Percentiles rank a stretch among this genome's conserved stretches.
Evolutionary conservation across 192 early-diverging fungal species (phyloP).

Genomic region (Gigaspora rosea): DNA sequence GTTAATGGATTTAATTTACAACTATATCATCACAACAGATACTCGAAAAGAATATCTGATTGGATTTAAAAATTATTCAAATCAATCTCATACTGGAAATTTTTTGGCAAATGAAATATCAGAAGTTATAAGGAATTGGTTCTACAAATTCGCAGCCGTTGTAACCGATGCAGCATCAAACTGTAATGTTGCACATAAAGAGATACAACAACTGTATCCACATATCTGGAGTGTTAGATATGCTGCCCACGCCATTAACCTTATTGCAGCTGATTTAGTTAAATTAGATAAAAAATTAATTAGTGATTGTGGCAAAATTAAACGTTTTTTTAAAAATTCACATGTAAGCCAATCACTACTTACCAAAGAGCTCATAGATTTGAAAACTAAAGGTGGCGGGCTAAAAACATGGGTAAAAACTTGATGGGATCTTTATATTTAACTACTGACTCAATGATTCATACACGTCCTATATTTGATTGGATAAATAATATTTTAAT

Average conservation of each 20-base stretch:
- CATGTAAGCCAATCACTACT: not conserved
- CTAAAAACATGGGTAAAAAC: not conserved
- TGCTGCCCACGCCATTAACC: not conserved
- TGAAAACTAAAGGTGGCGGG: not conserved
- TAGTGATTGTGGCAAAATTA: not conserved
- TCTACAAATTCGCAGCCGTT: not conserved
- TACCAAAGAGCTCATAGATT: not conserved
- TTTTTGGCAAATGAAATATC: not conserved
- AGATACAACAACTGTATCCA: not conserved
- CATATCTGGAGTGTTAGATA: not conserved
- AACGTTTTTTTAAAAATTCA: not conserved
- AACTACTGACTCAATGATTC: not conserved
- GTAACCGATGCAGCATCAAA: not conserved
- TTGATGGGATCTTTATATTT: not conserved
- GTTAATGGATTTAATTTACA: not conserved
- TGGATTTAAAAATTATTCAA: not conserved
- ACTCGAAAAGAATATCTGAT: not conserved
- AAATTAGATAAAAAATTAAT: slow-evolving; percentile 3
- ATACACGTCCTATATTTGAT: not conserved
- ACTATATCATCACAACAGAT: not conserved
- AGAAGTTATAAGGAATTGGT: not conserved
- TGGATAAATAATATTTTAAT: not conserved
- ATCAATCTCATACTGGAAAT: not conserved
- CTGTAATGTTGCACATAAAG: not conserved
- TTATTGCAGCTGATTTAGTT: not conserved